Evolutionary conservation across 106 monocot genomes (phyloP).

Genomic region (Dioscorea alata): DNA sequence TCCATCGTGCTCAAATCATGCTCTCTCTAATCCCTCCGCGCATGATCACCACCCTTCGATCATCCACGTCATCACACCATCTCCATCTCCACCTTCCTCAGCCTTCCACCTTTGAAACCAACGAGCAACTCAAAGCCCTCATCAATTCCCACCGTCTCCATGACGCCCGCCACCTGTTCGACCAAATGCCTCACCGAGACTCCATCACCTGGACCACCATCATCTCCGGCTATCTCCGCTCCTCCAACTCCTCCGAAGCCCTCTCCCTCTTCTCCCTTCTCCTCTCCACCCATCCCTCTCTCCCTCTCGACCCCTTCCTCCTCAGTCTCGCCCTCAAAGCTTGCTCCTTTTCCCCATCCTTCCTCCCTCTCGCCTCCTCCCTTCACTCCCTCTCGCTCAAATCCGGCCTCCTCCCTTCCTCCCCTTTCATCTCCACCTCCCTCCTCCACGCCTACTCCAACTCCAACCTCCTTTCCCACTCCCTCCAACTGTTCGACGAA

Average conservation of each 20-base stretch:
- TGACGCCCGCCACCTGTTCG: slow-evolving; percentile 52
- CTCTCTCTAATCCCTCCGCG: background rate
- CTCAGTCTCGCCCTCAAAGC: slow-evolving; percentile 65
- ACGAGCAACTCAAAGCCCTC: slow-evolving; percentile 26
- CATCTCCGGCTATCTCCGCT: slow-evolving; percentile 51
- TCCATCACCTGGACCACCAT: slow-evolving; percentile 57
- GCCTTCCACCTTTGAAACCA: slow-evolving; percentile 20
- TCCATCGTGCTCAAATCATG: too few relatives aligned
- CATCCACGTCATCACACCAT: background rate
- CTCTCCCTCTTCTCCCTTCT: slow-evolving; percentile 34
- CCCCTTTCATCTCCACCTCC: slow-evolving; percentile 54
- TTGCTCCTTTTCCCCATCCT: slow-evolving; percentile 18
- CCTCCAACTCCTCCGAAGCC: slow-evolving; percentile 29
- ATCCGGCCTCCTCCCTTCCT: slow-evolving; percentile 17
- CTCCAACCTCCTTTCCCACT: background rate
- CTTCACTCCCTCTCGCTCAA: slow-evolving; percentile 54
- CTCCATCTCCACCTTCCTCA: background rate
- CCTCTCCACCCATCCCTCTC: slow-evolving; percentile 4
- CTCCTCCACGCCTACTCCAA: slow-evolving; percentile 62
- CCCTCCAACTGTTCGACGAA: slow-evolving; percentile 62
- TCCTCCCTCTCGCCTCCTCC: slow-evolving; percentile 19
- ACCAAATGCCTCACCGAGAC: slow-evolving; percentile 41
- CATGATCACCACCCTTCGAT: background rate
- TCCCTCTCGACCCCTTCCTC: slow-evolving; percentile 46
- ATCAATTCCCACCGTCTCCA: slow-evolving; percentile 19